Percentiles rank a stretch among this genome's conserved stretches.
phyloP scores from a whole-genome alignment of 129 eudicot genomes.

The Tanacetum coccineum region DNA sequence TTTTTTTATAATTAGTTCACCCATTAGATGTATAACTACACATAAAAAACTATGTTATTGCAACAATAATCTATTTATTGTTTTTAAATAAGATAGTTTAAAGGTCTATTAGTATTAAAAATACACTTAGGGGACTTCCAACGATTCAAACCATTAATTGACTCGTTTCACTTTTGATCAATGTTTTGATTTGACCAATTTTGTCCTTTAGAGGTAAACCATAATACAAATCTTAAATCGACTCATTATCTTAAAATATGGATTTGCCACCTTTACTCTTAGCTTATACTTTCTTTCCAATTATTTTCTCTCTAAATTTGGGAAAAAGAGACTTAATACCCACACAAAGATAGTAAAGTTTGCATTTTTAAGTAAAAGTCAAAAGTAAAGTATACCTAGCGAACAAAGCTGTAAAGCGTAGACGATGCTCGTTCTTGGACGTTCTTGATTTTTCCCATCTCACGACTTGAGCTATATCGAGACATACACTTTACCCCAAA shows the following conservation, averaged over 20 bases:
- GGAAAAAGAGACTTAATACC: background rate
- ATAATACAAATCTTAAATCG: background rate
- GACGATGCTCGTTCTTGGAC: no score
- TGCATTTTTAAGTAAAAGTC: background rate
- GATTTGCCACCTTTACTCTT: slow-evolving; percentile 7
- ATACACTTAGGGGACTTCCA: background rate
- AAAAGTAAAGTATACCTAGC: slow-evolving; percentile 55
- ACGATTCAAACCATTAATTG: slow-evolving; percentile 4
- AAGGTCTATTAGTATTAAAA: background rate
- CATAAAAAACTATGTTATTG: no score
- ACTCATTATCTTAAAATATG: background rate
- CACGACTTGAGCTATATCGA: no score
- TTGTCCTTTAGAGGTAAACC: background rate
- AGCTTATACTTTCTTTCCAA: background rate
- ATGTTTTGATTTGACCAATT: no score
- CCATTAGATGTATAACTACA: no score
- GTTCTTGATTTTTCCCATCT: no score
- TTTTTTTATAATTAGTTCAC: no score
- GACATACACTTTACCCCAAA: slow-evolving; percentile 67
- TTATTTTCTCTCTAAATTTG: background rate
- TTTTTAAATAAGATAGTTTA: background rate
- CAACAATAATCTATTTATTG: no score
- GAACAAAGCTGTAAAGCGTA: slow-evolving; percentile 86
- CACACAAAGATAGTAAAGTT: background rate
- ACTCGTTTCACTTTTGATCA: no score